Conservation (phyloP, 2,329 filamentous ascomycete species). For the Fusarium ambrosium region DNA sequence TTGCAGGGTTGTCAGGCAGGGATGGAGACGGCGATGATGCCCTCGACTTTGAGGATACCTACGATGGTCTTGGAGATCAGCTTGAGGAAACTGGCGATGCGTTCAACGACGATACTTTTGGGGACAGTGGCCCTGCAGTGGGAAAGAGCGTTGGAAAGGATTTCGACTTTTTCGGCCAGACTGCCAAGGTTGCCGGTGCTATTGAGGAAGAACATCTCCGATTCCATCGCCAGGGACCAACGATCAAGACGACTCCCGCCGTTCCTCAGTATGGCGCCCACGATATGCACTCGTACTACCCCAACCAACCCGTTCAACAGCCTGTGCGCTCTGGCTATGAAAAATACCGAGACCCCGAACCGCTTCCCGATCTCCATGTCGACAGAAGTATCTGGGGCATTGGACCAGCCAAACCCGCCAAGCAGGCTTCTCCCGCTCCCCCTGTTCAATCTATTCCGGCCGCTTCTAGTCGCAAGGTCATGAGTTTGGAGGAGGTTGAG, state of each 20-base stretch:
- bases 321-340: slow-evolving; percentile 88
- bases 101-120: slow-evolving; percentile 98
- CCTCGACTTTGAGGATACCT: slow-evolving; percentile 93
- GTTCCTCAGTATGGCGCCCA: slow-evolving; percentile 58
- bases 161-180: slow-evolving; percentile 97
- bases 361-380: slow-evolving; percentile 90
- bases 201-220: slow-evolving; percentile 93
- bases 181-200: slow-evolving; percentile 85
- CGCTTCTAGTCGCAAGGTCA: slow-evolving; percentile 76
- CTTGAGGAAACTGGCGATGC: slow-evolving; percentile 93
- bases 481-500: slow-evolving; percentile 98
- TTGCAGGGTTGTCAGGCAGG: slow-evolving; percentile 81
- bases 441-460: slow-evolving; percentile 42
- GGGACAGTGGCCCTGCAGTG: slow-evolving; percentile 54
- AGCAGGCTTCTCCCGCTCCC: slow-evolving; percentile 49
- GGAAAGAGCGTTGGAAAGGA: slow-evolving; percentile 81
- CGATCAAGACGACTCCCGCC: slow-evolving; percentile 53
- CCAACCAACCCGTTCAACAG: slow-evolving; percentile 56
- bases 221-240: slow-evolving; percentile 80
- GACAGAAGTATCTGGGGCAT: slow-evolving; percentile 95
- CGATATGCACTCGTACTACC: slow-evolving; percentile 48
- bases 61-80: slow-evolving; percentile 92
- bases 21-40: slow-evolving; percentile 71
- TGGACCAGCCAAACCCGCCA: slow-evolving; percentile 65
- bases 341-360: slow-evolving; percentile 86